These are phyloP conservation scores for Neoboletus brunneissimus DNA, from an alignment of 768 basidiomycete species.

Conservation along the genomic window DNA sequence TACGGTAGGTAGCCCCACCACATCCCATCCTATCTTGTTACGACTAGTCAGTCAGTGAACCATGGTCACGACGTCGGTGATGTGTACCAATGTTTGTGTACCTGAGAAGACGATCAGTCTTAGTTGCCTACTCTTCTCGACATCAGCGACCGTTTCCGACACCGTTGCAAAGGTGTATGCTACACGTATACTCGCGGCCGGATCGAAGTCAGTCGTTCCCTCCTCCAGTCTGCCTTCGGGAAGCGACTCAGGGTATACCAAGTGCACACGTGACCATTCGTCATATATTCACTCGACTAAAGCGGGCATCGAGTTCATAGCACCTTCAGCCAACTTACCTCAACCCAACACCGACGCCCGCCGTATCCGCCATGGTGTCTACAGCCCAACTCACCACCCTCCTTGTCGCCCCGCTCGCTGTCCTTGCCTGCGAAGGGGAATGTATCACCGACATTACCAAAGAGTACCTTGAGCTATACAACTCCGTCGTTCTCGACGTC, in stretches of 20 bases:
- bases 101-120: background rate
- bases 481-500: slow-evolving; percentile 37
- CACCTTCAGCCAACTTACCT: background rate
- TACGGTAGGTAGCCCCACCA: slow-evolving; percentile 3
- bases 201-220: background rate
- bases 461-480: slow-evolving; percentile 52
- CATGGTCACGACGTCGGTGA: background rate
- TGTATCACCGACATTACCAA: slow-evolving; percentile 63
- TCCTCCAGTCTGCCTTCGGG: background rate
- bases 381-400: slow-evolving; percentile 22
- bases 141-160: background rate
- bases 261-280: slow-evolving; percentile 20
- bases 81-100: background rate
- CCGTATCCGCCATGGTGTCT: slow-evolving; percentile 19
- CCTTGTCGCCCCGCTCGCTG: slow-evolving; percentile 35
- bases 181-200: background rate
- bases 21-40: background rate
- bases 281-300: background rate
- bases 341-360: slow-evolving; percentile 8
- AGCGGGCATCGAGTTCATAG: background rate
- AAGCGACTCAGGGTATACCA: slow-evolving; percentile 3
- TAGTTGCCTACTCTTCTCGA: background rate
- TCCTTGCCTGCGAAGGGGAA: slow-evolving; percentile 65
- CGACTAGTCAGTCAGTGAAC: background rate
- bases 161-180: background rate